Evolutionary conservation across 768 basidiomycete genomes (phyloP).

Genomic region (Rhizopogon sp.): DNA sequence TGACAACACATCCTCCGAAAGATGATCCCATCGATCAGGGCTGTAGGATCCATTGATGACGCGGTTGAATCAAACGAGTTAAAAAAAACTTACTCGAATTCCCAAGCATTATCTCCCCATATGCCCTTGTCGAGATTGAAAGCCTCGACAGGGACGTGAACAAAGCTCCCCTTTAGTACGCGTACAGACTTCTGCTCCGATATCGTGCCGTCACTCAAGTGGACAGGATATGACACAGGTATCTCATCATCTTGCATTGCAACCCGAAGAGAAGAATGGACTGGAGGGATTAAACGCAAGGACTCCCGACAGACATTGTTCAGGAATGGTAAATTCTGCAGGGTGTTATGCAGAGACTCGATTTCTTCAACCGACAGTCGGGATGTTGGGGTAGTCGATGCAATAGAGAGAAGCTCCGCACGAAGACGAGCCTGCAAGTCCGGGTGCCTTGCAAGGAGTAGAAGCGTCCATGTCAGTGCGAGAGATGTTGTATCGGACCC

Average conservation of each 20-base stretch:
- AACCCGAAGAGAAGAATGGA: slow-evolving; percentile 77
- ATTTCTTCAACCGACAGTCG: slow-evolving; percentile 60
- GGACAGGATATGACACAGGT: slow-evolving; percentile 64
- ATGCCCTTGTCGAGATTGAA: slow-evolving; percentile 73
- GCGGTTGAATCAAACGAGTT: neutral
- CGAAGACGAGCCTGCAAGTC: slow-evolving; percentile 67
- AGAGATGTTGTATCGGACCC: slow-evolving; percentile 87
- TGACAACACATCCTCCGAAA: slow-evolving; percentile 63
- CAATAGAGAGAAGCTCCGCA: slow-evolving; percentile 52
- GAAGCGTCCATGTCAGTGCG: slow-evolving; percentile 80
- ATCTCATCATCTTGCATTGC: slow-evolving; percentile 75
- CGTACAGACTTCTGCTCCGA: slow-evolving; percentile 38
- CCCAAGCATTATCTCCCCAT: slow-evolving; percentile 81
- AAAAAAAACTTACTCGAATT: slow-evolving; percentile 56
- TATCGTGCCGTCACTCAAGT: slow-evolving; percentile 40
- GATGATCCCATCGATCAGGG: slow-evolving; percentile 76
- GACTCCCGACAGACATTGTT: slow-evolving; percentile 75
- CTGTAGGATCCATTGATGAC: slow-evolving; percentile 29
- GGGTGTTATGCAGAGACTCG: slow-evolving; percentile 47
- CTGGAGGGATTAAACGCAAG: slow-evolving; percentile 73
- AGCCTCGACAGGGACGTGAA: slow-evolving; percentile 76
- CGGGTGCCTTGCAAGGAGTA: slow-evolving; percentile 65
- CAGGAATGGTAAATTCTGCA: slow-evolving; percentile 64
- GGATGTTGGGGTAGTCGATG: slow-evolving; percentile 35
- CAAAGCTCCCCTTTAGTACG: slow-evolving; percentile 64